These are phyloP conservation scores for Echium plantagineum DNA, from an alignment of 257 asterid genomes.

Conservation along the genomic window DNA sequence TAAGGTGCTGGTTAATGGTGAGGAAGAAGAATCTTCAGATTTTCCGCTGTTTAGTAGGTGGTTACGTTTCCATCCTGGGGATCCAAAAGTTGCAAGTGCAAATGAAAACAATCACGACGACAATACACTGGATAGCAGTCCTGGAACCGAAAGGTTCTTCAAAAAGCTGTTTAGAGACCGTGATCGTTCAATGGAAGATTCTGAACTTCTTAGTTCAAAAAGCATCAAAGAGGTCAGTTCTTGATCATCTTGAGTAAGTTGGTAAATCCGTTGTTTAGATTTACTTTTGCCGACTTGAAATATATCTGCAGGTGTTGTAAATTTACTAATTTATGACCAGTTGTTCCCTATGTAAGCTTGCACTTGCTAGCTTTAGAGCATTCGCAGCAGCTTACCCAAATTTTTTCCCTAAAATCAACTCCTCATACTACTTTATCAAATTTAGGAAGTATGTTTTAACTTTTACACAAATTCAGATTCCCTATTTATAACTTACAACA, in stretches of 20 bases:
- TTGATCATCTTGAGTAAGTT: neutral
- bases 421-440: no score
- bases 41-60: conserved; percentile 55
- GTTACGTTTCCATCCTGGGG: conserved; percentile 85
- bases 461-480: no score
- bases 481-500: no score
- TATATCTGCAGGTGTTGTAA: neutral
- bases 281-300: neutral
- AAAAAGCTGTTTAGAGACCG: conserved; percentile 87
- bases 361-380: neutral
- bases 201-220: conserved; percentile 75
- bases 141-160: conserved; percentile 81
- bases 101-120: conserved; percentile 18
- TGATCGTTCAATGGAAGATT: conserved; percentile 83
- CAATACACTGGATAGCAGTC: conserved; percentile 66
- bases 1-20: conserved; percentile 45
- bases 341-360: neutral
- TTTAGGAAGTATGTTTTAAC: no score
- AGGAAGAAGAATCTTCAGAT: conserved; percentile 67
- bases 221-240: conserved; percentile 63
- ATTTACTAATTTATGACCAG: neutral
- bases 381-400: no score
- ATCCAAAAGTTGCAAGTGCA: conserved; percentile 37
- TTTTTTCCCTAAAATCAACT: no score
- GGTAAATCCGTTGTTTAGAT: neutral